These are phyloP conservation scores for Cyclocybe aegerita DNA, from an alignment of 768 basidiomycete genomes.

Conservation along the genomic window DNA sequence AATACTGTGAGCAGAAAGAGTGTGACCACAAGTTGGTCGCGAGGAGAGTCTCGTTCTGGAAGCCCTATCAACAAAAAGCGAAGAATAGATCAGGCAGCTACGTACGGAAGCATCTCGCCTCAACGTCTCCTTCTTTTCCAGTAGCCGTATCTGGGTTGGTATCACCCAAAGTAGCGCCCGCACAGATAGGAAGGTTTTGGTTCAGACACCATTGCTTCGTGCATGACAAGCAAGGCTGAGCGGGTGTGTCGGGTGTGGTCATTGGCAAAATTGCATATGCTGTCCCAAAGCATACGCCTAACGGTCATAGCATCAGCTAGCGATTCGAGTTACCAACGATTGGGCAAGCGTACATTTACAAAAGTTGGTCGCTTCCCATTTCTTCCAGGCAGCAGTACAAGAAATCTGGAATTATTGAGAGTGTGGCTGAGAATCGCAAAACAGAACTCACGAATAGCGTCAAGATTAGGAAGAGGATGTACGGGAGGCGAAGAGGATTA, in stretches of 20 bases:
- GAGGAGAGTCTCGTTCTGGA: constrained; percentile 90
- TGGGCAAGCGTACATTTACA: constrained; percentile 68
- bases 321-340: not conserved
- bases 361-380: constrained; percentile 90
- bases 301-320: constrained; percentile 7
- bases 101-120: constrained; percentile 94
- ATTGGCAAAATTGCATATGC: constrained; percentile 87
- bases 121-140: constrained; percentile 93
- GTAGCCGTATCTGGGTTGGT: constrained; percentile 91
- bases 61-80: constrained; percentile 5
- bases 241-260: constrained; percentile 77
- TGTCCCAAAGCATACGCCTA: constrained; percentile 89
- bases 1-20: constrained; percentile 87
- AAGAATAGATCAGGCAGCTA: constrained; percentile 16
- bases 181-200: constrained; percentile 84
- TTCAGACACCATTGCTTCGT: constrained; percentile 96
- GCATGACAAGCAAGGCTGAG: constrained; percentile 89
- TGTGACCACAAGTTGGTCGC: constrained; percentile 92
- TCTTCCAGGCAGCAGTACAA: constrained; percentile 41
- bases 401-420: constrained; percentile 11
- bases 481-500: constrained; percentile 4
- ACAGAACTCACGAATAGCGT: constrained; percentile 11
- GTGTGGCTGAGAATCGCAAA: not conserved
- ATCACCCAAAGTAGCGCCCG: constrained; percentile 79
- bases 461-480: constrained; percentile 16